These are phyloP conservation scores for Jatropha multifida DNA, from an alignment of 441 rosid species.

Conservation along the genomic window DNA sequence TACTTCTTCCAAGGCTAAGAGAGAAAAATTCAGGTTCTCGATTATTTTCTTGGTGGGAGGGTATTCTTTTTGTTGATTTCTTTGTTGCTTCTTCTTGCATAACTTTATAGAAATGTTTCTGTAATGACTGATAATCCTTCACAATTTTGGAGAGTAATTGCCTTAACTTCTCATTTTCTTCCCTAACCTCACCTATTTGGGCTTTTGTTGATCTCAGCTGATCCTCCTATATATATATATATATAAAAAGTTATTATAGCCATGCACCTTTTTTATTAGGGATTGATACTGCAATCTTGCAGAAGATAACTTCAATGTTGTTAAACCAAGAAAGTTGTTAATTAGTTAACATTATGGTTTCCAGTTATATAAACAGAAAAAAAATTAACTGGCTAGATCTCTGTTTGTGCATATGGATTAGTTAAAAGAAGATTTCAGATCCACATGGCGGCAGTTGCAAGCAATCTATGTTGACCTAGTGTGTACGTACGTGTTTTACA, in stretches of 20 bases:
- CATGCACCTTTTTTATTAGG: too few species aligned
- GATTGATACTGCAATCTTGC: too few species aligned
- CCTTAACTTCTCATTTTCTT: slow-evolving; percentile 70
- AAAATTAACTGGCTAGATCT: background rate
- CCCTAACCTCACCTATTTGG: slow-evolving; percentile 64
- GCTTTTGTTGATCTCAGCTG: slow-evolving; percentile 53
- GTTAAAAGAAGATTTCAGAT: background rate
- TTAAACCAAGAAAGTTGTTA: too few species aligned
- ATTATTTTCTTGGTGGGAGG: slow-evolving; percentile 12
- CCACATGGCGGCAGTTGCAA: background rate
- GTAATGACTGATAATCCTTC: slow-evolving; percentile 61
- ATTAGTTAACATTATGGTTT: background rate
- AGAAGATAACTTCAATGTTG: too few species aligned
- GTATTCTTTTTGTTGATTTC: slow-evolving; percentile 18
- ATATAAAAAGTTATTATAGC: too few species aligned
- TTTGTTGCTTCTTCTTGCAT: slow-evolving; percentile 34
- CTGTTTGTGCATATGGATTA: background rate
- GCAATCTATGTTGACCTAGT: background rate
- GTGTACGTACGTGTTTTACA: too few species aligned
- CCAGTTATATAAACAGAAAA: background rate
- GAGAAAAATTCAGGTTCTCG: slow-evolving; percentile 52
- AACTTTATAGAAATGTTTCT: slow-evolving; percentile 45
- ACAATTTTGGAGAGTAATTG: slow-evolving; percentile 40
- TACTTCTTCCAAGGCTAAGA: slow-evolving; percentile 64
- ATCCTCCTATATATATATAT: slow-evolving; percentile 31